Base-by-base conservation (phyloP, 2,329 filamentous ascomycete species). In the Aquanectria penicillioides region DNA sequence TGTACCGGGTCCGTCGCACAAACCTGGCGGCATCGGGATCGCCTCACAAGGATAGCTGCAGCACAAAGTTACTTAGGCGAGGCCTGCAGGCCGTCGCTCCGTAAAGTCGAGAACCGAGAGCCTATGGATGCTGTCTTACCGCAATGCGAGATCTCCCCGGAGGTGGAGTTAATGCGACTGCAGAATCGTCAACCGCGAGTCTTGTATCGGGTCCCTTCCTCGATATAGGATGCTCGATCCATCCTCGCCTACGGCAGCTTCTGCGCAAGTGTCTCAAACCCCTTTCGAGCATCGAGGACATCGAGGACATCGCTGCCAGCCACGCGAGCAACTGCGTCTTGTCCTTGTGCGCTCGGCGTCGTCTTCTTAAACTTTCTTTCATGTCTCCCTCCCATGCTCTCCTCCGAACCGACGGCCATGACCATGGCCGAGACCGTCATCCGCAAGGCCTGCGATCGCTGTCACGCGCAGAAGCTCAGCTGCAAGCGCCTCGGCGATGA, bases 371-470 rank as follows among this genome's bases (percentile, higher is more conserved):
- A 71, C 63, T 58, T 66, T 61, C 64, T 50, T 65, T 67, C 69
- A 71, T 73, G 67, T 73, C 66, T 70, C 63, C 61, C 54, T 56
- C 54, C 38, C 62, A 49, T 48, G 44, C 36, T 50, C 51, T 61
- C 58, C 57, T 38, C 61, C 51, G 68, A 66, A 64, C 55, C 57
- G 34, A 68, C 58, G 71, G 71, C 65, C 55, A 63, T 69, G 64
- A 71, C 64, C 66, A 78, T 78, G 76, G 65, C 73, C 63, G 76
- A 78, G 59, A 71, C 68, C 49, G 66, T 73, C 58, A 77, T 74
- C 61, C 76, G 80, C 54, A 79, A 77, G 55, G 79, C 79, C 54
- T 82, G 79, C 69, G 79, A 82, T 66, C 76, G 78, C 60, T 82
- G 79, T 64, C 80, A 81, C 63, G 68, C 68, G 15, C 78, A 81